Base-by-base conservation (phyloP, 805 yeast genomes). In the Metschnikowia baotianmanensis region DNA sequence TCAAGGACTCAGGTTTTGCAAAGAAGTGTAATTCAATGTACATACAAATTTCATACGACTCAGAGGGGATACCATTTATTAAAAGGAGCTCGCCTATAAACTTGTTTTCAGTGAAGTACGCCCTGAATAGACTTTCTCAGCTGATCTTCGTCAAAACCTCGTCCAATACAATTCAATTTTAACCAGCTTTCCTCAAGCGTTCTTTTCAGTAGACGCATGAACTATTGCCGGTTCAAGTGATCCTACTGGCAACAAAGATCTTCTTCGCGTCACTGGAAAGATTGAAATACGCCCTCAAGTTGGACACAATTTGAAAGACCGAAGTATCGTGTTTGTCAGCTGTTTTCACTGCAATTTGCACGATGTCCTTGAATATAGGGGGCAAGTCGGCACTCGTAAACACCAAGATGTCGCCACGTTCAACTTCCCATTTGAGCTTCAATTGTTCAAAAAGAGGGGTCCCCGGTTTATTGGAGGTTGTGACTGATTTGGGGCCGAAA, bases 271-370 rank as follows among this genome's bases (percentile, higher is more conserved):
- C 35, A 13, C 5, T 11, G 17, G 25, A 23, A 12, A 20, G 15
- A 18, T 22, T 25, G 18, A 10, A 34, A 23, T 34, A 34, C 15
- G 22, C 22, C 16, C 15, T 13, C n/a, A 34, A 9, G 25, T 24
- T 34, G 11, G 29, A 13, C 8, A 22, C 36, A 12, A 34, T 23
- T 24, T 18, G 29, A 11, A 19, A 20, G 10, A 25, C 24, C 11
- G 36, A 23, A 6, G 19, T 15, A 12, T 10, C 7, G 9, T 15
- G 6, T 20, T n/a, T 16, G n/a, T 35, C 40, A 5, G 23, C 39
- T 3, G 36, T 17, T 20, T 30, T 39, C 18, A 40, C 36, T 9
- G 43, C 43, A 6, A 40, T 15, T n/a, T 40, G 39, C 9, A 26
- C 29, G 12, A 40, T 20, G 4, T 35, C 39, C n/a, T 17, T 20